Conservation (phyloP, 192 early-diverging fungal species). For the Geranomyces michiganensis region DNA sequence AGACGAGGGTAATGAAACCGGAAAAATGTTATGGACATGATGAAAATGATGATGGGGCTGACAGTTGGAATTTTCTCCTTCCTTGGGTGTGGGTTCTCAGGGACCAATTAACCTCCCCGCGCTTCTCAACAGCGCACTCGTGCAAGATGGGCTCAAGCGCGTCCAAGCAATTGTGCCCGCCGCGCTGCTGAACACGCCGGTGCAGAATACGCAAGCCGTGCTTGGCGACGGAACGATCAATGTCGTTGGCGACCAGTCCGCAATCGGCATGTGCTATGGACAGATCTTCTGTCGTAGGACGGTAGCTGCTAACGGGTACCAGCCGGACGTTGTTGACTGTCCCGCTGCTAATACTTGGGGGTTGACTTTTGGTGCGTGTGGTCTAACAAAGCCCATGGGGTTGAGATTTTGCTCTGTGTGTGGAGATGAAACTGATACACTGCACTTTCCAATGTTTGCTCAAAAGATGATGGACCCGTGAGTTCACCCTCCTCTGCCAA, state of each 20-base stretch:
- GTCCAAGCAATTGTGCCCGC: slow-evolving; percentile 21
- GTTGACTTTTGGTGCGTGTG: slow-evolving; percentile 34
- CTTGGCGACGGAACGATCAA: slow-evolving; percentile 11
- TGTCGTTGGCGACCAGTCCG: neutral
- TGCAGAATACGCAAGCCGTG: neutral
- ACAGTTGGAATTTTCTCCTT: too few species aligned
- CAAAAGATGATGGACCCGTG: slow-evolving; percentile 6
- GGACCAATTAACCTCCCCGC: slow-evolving; percentile 26
- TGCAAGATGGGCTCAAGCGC: neutral
- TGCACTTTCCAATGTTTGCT: too few species aligned
- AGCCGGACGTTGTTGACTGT: slow-evolving; percentile 7
- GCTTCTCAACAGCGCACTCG: slow-evolving; percentile 13
- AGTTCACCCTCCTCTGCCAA: neutral
- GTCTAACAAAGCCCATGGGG: too few species aligned
- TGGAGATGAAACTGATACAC: too few species aligned
- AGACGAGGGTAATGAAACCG: too few species aligned
- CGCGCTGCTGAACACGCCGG: neutral
- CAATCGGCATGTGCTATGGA: neutral
- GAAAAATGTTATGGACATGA: too few species aligned
- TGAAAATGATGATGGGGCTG: too few species aligned
- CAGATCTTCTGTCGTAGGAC: neutral
- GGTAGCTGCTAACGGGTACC: slow-evolving; percentile 1
- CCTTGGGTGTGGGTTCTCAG: too few species aligned
- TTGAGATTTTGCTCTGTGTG: too few species aligned
- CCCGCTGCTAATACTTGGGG: slow-evolving; percentile 2